These are phyloP conservation scores for Plasmodium chabaudi DNA, from an alignment of 169 alveolate species.

Conservation along the genomic window DNA sequence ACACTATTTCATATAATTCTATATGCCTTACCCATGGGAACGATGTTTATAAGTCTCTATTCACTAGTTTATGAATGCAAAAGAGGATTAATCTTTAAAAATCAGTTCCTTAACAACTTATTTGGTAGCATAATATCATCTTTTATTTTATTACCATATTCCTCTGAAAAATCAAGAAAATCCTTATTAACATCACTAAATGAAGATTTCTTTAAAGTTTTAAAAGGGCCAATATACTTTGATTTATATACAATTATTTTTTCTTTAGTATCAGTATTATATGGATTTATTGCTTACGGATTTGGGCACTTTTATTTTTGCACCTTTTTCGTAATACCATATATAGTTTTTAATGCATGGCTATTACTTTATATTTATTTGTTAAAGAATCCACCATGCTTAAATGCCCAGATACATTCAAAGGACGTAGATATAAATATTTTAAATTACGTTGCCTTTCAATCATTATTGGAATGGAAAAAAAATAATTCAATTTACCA, in stretches of 20 bases:
- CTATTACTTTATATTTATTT: conserved; percentile 52
- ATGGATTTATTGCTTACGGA: conserved; percentile 31
- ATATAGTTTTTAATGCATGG: conserved; percentile 64
- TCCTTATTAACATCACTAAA: conserved; percentile 42
- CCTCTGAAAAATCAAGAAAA: conserved; percentile 55
- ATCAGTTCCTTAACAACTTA: conserved; percentile 25
- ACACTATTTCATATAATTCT: conserved; percentile 58
- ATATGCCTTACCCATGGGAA: conserved; percentile 75
- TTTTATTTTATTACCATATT: conserved; percentile 56
- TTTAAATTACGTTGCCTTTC: conserved; percentile 69
- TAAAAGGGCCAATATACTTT: conserved; percentile 73
- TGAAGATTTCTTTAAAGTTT: conserved; percentile 63
- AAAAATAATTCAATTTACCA: conserved; percentile 69
- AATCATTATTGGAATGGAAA: conserved; percentile 71
- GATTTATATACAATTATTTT: conserved; percentile 56
- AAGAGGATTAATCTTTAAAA: conserved; percentile 58
- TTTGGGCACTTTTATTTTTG: conserved; percentile 63
- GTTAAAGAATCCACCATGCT: conserved; percentile 56
- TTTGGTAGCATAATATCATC: conserved; percentile 71
- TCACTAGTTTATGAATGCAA: conserved; percentile 67
- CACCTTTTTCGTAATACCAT: conserved; percentile 55
- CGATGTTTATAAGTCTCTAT: conserved; percentile 72
- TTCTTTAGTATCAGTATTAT: conserved; percentile 34
- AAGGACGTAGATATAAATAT: conserved; percentile 69
- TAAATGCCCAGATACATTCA: conserved; percentile 40